Evolutionary conservation across 2,329 filamentous ascomycete species (phyloP).

Genomic region (Trichoderma citrinoviride): DNA sequence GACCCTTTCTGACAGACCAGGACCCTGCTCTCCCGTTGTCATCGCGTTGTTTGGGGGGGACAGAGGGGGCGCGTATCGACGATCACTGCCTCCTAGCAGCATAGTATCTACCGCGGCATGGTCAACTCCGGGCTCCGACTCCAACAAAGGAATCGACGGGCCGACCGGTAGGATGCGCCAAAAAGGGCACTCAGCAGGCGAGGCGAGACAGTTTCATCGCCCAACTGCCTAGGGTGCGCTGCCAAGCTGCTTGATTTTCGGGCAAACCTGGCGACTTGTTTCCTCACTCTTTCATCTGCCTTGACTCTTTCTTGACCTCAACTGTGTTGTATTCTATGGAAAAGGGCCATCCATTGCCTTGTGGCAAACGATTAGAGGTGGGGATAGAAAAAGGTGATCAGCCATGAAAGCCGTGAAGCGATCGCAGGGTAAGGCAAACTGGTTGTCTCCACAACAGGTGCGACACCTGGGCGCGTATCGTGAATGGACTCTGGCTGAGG

Average conservation of each 20-base stretch:
- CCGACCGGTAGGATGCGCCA: not conserved
- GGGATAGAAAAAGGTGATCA: slow-evolving; percentile 14
- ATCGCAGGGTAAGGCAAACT: slow-evolving; percentile 12
- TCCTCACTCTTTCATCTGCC: not conserved
- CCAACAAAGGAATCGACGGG: not conserved
- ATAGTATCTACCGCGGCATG: not conserved
- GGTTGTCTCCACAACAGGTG: slow-evolving; percentile 1
- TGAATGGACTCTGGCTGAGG: not conserved
- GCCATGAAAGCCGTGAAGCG: slow-evolving; percentile 6
- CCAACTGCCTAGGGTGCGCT: not conserved
- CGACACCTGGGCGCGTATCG: not conserved
- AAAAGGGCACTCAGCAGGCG: not conserved
- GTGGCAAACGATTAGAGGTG: slow-evolving; percentile 5
- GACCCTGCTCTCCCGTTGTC: slow-evolving; percentile 10
- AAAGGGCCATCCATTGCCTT: not conserved
- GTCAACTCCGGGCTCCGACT: slow-evolving; percentile 2
- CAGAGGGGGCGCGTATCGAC: slow-evolving; percentile 9
- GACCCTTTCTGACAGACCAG: slow-evolving; percentile 10
- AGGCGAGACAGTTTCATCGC: not conserved
- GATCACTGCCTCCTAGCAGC: slow-evolving; percentile 3
- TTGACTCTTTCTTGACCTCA: not conserved
- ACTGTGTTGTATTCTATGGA: not conserved
- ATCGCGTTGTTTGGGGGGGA: not conserved
- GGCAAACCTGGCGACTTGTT: not conserved
- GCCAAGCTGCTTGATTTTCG: slow-evolving; percentile 9